Conservation (phyloP, 352 stramenopile species). For the Pythium volutum region DNA sequence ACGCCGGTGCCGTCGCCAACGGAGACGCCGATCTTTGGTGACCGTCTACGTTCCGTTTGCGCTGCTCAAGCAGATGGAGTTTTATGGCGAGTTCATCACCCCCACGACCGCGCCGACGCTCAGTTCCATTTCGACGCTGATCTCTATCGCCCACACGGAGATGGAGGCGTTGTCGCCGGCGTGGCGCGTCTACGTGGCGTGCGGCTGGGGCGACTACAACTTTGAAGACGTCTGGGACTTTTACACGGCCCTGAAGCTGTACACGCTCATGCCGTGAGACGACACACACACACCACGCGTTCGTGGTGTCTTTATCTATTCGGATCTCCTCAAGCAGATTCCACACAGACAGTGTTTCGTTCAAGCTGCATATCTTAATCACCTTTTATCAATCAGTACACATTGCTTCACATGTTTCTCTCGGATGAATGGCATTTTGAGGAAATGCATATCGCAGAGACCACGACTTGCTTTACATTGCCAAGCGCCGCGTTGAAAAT, state of each 20-base stretch:
- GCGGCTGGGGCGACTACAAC: neutral
- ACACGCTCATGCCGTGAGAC: neutral
- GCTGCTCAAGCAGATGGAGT: neutral
- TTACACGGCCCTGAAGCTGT: neutral
- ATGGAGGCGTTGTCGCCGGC: neutral
- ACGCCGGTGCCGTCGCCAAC: neutral
- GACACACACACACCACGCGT: too few species aligned
- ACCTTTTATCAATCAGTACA: too few species aligned
- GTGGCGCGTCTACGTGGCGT: neutral
- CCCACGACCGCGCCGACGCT: neutral
- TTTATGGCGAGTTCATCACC: neutral
- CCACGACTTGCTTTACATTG: too few species aligned
- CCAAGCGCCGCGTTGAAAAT: too few species aligned
- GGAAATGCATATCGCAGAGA: too few species aligned
- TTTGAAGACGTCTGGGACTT: neutral
- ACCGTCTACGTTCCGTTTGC: neutral
- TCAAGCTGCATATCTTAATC: too few species aligned
- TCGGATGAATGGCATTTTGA: too few species aligned
- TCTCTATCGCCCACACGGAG: neutral
- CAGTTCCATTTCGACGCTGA: neutral
- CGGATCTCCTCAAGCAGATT: too few species aligned
- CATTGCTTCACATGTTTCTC: too few species aligned
- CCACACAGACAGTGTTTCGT: too few species aligned
- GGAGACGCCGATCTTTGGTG: too few species aligned
- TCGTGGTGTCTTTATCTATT: too few species aligned